Evolutionary conservation across 2,329 filamentous ascomycete genomes (phyloP), one percentile per base, ranked within the genome.

Genomic region (Sclerotinia trifoliorum): DNA sequence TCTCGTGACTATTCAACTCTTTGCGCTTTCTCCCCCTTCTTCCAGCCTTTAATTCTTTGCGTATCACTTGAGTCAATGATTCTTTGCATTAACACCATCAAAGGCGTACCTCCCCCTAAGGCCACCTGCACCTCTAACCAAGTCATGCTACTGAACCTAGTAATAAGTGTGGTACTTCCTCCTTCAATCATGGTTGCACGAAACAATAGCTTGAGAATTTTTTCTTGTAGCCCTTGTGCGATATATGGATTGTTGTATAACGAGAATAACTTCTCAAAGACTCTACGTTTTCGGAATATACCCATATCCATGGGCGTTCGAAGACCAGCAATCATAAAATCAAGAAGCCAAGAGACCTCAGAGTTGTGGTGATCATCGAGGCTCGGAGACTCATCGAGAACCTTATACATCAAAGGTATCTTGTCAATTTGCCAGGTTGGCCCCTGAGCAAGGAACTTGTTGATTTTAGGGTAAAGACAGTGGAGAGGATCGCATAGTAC

Each of bases 391-490:
- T 88, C 85, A 68, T 86, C 83, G 15, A 89, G 80, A 64, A 90
- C 81, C 71, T 85, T 83, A 73, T 86, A 83, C 32, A 87, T 86
- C n/a, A 94, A 83, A 10, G 95, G 85, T 32, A 95, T 86, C 75
- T 87, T 89, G 69, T 91, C 86, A 24, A 89, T 76, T 17, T 88
- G 84, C 94, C 94, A 98, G 32, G 83, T 79, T 0, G 94, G 94
- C 0, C 88, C 86, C 64, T 88, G 88, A 29, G 92, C 92, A 48
- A 98, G 85, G 78, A 94, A 97, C 7, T 84, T 83, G 80, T 96
- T 97, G 79, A 95, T 81, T 77, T 97, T 97, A 68, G 88, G 86
- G 77, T 97, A 98, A 49, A 97, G 85, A 70, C 86, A 87, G 76
- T 96, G 92, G 21, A 93, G 83, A 0, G 94, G 94, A 70, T 92